A percentile compares a stretch with the other conserved stretches of the same genome.
phyloP scores from a whole-genome alignment of 2,329 filamentous ascomycete species.

The Colletotrichum sp. region DNA sequence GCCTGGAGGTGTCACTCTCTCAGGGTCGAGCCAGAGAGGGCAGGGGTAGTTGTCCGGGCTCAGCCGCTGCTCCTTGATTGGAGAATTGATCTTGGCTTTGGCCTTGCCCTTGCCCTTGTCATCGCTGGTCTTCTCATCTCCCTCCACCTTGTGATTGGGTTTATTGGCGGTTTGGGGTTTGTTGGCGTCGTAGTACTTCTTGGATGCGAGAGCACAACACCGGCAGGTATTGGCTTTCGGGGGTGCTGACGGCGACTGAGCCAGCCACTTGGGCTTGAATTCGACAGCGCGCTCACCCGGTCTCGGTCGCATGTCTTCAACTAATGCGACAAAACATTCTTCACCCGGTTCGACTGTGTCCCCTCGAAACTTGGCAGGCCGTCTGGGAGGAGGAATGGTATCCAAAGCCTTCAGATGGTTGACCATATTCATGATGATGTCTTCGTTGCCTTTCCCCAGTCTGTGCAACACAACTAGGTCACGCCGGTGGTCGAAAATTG shows the following conservation, averaged over 20 bases:
- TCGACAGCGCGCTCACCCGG: conserved; percentile 55
- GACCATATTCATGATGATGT: conserved; percentile 47
- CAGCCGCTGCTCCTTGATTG: neutral
- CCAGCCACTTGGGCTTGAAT: conserved; percentile 87
- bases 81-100: neutral
- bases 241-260: conserved; percentile 77
- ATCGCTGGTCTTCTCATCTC: conserved; percentile 11
- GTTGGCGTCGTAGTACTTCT: conserved; percentile 32
- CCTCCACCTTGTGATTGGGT: neutral
- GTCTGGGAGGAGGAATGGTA: neutral
- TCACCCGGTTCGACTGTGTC: neutral
- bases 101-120: conserved; percentile 11
- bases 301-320: conserved; percentile 72
- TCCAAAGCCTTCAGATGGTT: conserved; percentile 31
- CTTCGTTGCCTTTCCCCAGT: conserved; percentile 50
- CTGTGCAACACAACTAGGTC: conserved; percentile 60
- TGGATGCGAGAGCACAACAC: conserved; percentile 69
- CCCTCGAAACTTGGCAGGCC: conserved; percentile 44
- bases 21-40: conserved; percentile 18
- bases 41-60: conserved; percentile 17
- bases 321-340: conserved; percentile 56
- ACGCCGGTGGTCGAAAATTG: conserved; percentile 52
- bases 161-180: neutral
- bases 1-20: neutral
- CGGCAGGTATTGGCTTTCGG: conserved; percentile 68